Percentiles rank a stretch among this genome's conserved stretches.
These are phyloP conservation scores for Fusarium sarcochroum DNA, from an alignment of 2,329 filamentous ascomycete species.

Conservation along the genomic window DNA sequence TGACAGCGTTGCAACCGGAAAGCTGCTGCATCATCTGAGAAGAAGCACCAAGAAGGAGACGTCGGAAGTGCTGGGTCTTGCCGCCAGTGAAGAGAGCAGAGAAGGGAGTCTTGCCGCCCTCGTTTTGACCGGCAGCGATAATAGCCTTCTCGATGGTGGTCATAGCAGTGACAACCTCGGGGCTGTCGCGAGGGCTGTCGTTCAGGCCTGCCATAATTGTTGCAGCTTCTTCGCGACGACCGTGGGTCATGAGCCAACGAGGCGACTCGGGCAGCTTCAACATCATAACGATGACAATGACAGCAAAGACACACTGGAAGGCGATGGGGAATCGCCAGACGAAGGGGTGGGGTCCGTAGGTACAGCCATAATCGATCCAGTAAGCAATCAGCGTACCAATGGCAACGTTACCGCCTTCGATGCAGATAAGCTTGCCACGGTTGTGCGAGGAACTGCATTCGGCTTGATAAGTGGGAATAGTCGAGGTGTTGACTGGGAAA, in stretches of 20 bases:
- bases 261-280: conserved; percentile 63
- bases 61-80: conserved; percentile 75
- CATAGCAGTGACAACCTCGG: conserved; percentile 70
- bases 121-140: conserved; percentile 62
- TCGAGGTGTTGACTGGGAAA: conserved; percentile 59
- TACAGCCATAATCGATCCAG: conserved; percentile 60
- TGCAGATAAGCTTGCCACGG: conserved; percentile 68
- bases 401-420: conserved; percentile 60
- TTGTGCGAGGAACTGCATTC: conserved; percentile 67
- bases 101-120: conserved; percentile 61
- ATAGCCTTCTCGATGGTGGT: conserved; percentile 66
- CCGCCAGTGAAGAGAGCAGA: conserved; percentile 72
- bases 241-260: conserved; percentile 62
- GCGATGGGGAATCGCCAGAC: conserved; percentile 70
- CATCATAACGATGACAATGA: conserved; percentile 59
- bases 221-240: conserved; percentile 58
- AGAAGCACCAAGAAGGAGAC: conserved; percentile 72
- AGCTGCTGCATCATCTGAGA: conserved; percentile 75
- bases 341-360: conserved; percentile 61
- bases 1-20: conserved; percentile 71
- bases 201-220: conserved; percentile 49
- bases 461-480: conserved; percentile 69
- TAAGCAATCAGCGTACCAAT: conserved; percentile 60
- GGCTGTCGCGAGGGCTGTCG: conserved; percentile 61
- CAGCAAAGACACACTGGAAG: conserved; percentile 55